Conservation (phyloP, 2,329 filamentous ascomycete genomes). For the Domatiomyces catenatus region DNA sequence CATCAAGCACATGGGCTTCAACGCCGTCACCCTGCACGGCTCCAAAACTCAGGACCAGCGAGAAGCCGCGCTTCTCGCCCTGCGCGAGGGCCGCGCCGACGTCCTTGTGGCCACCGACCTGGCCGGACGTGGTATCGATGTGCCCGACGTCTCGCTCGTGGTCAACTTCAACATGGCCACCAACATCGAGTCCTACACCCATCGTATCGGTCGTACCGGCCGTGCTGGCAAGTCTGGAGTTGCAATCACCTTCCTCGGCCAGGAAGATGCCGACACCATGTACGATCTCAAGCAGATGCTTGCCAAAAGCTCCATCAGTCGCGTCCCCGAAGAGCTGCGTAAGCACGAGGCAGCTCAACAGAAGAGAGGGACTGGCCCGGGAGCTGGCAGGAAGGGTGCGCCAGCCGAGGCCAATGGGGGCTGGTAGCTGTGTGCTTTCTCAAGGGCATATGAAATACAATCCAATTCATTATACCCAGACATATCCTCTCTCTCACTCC, state of each 20-base stretch:
- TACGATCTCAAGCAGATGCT: constrained; percentile 93
- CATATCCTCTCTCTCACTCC: background rate
- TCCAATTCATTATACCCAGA: background rate
- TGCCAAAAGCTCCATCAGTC: constrained; percentile 71
- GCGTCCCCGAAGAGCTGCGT: constrained; percentile 78
- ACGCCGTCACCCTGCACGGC: constrained; percentile 77
- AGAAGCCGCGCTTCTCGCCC: constrained; percentile 75
- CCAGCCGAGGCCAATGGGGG: constrained; percentile 4
- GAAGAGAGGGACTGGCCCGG: constrained; percentile 39
- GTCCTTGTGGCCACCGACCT: constrained; percentile 92
- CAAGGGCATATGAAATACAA: background rate
- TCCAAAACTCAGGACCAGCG: constrained; percentile 96
- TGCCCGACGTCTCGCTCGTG: constrained; percentile 81
- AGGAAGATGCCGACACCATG: constrained; percentile 76
- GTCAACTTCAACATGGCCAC: constrained; percentile 98
- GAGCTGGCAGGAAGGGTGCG: constrained; percentile 24
- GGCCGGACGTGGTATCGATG: constrained; percentile 93
- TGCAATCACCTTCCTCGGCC: constrained; percentile 86
- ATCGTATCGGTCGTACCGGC: constrained; percentile 91
- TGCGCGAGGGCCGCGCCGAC: constrained; percentile 65
- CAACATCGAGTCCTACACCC: constrained; percentile 87
- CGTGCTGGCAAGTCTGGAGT: constrained; percentile 94
- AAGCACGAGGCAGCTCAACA: constrained; percentile 87
- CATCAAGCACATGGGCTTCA: constrained; percentile 87
- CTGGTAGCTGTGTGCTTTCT: background rate